Percentiles rank a stretch among this genome's conserved stretches.
phyloP scores from a whole-genome alignment of 2,329 filamentous ascomycete genomes.

The Rachicladosporium sp. region DNA sequence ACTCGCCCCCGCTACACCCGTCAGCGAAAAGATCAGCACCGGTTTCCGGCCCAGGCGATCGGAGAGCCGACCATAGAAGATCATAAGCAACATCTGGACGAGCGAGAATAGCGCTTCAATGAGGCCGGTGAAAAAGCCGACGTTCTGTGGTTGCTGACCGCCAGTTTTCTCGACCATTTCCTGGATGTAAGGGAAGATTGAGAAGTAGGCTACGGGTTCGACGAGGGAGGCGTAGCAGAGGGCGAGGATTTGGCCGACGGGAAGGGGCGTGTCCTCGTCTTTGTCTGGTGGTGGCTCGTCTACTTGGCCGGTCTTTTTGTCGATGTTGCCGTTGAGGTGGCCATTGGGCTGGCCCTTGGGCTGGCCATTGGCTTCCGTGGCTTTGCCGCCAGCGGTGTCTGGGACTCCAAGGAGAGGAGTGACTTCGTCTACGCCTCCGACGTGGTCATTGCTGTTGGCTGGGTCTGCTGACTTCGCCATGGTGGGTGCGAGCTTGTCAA shows the following conservation, averaged over 20 bases:
- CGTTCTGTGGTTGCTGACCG: slow-evolving; percentile 47
- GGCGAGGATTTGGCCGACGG: slow-evolving; percentile 54
- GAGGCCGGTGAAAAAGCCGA: slow-evolving; percentile 68
- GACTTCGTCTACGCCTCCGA: too few relatives aligned
- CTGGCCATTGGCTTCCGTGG: too few relatives aligned
- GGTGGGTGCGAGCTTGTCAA: too few relatives aligned
- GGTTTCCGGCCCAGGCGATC: slow-evolving; percentile 63
- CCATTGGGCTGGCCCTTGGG: too few relatives aligned
- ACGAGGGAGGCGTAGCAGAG: slow-evolving; percentile 62
- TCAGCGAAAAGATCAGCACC: slow-evolving; percentile 53
- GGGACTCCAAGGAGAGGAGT: too few relatives aligned
- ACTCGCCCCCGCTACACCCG: slow-evolving; percentile 49
- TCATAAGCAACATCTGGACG: slow-evolving; percentile 67
- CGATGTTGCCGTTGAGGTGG: not conserved
- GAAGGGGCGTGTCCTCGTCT: slow-evolving; percentile 36
- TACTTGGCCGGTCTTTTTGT: not conserved
- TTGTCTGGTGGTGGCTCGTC: not conserved
- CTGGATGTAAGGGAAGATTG: slow-evolving; percentile 69
- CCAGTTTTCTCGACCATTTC: slow-evolving; percentile 62
- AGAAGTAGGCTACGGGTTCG: slow-evolving; percentile 73
- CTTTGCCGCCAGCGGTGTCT: not conserved
- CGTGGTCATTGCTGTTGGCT: too few relatives aligned
- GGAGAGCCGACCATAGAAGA: slow-evolving; percentile 56
- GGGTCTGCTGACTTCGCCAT: too few relatives aligned
- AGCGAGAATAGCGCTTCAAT: slow-evolving; percentile 61